Percentiles rank a stretch among this genome's conserved stretches.
Conservation (phyloP, 495 filamentous ascomycete genomes). For the Hyphodiscus hymeniophilus region DNA sequence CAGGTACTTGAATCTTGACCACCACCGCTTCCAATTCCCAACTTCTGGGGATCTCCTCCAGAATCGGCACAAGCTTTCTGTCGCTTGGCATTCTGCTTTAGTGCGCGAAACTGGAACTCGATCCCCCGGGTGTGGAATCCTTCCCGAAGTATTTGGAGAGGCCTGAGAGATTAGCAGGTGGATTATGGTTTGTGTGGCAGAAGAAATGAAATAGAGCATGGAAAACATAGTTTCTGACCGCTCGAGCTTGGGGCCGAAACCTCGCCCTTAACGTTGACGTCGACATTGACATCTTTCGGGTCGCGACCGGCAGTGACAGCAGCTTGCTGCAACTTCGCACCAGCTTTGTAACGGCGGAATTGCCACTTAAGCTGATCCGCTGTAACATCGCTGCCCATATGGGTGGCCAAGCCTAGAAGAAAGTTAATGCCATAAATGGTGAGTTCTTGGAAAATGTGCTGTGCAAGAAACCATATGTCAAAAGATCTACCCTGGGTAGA, state of each 20-base stretch:
- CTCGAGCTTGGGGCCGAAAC: no score
- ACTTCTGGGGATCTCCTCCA: conserved; percentile 14
- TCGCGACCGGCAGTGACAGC: conserved; percentile 10
- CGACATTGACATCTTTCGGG: conserved; percentile 13
- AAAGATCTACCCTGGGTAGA: conserved; percentile 1
- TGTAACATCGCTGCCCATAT: conserved; percentile 17
- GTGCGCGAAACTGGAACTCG: conserved; percentile 15
- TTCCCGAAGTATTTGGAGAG: conserved; percentile 19
- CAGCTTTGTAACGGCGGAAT: conserved; percentile 4
- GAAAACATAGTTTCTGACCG: no score
- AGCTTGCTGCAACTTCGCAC: conserved; percentile 9
- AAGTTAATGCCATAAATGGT: not conserved
- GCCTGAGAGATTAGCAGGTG: conserved; percentile 1
- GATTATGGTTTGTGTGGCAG: not conserved
- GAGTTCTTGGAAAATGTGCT: not conserved
- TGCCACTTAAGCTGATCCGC: conserved; percentile 10
- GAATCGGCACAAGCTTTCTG: conserved; percentile 7
- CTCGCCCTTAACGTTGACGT: conserved; percentile 3
- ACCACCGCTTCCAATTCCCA: conserved; percentile 11
- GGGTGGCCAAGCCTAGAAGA: conserved; percentile 8
- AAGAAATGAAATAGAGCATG: not conserved
- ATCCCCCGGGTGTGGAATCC: conserved; percentile 16
- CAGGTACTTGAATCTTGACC: not conserved
- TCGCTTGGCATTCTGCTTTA: conserved; percentile 16
- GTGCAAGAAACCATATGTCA: not conserved